A percentile compares a stretch with the other conserved stretches of the same genome.
Evolutionary conservation across 2,329 filamentous ascomycete species (phyloP).

Genomic region (Gaeumannomyces sp.): DNA sequence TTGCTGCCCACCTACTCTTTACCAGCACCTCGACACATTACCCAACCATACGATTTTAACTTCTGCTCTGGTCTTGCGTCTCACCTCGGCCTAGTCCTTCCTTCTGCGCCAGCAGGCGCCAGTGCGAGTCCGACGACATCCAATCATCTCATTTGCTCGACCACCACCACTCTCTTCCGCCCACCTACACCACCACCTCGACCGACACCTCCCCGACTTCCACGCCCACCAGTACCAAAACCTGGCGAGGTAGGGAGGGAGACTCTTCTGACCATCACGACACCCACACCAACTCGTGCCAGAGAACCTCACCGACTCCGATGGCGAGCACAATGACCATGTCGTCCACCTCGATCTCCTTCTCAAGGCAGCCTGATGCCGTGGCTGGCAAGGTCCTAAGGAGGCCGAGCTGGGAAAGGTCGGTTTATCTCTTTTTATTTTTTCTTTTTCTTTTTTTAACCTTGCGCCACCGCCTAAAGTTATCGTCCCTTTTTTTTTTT

Average conservation of each 20-base stretch:
- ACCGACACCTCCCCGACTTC: background rate
- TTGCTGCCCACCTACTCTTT: background rate
- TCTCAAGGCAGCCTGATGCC: conserved; percentile 57
- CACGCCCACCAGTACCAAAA: conserved; percentile 1
- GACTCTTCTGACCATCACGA: background rate
- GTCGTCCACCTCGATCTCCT: conserved; percentile 47
- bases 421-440: conserved; percentile 25
- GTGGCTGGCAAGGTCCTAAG: conserved; percentile 65
- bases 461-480: conserved; percentile 9
- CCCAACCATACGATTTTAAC: background rate
- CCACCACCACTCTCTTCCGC: background rate
- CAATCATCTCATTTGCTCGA: conserved; percentile 18
- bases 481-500: conserved; percentile 1
- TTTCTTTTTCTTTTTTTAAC: background rate
- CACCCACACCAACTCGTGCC: background rate
- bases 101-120: conserved; percentile 24
- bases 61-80: background rate
- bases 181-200: background rate
- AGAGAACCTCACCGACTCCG: background rate
- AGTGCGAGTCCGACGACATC: conserved; percentile 16
- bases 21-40: too few species aligned
- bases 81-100: background rate
- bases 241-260: conserved; percentile 1
- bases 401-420: conserved; percentile 72
- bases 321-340: conserved; percentile 34